A percentile compares a stretch with the other conserved stretches of the same genome.
Evolutionary conservation across 202 grass and related monocot species (phyloP).

Genomic region (Zoysia matrella): DNA sequence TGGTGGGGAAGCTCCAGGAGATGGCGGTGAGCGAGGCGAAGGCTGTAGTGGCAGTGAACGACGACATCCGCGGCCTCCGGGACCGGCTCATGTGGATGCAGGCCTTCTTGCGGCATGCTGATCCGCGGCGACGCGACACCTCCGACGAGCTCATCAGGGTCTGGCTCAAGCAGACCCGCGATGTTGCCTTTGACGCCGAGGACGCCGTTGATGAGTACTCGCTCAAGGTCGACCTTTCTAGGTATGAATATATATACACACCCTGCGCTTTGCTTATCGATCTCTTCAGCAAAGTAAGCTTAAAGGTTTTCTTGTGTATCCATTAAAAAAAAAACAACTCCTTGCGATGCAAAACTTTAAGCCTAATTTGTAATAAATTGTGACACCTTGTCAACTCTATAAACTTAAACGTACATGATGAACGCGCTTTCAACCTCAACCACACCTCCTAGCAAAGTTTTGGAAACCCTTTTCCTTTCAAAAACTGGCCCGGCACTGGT

Average conservation of each 20-base stretch:
- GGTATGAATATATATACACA: background rate
- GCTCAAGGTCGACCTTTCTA: constrained; percentile 9
- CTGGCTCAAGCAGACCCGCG: constrained; percentile 41
- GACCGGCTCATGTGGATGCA: constrained; percentile 62
- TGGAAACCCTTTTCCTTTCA: too few relatives aligned
- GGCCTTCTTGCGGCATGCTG: constrained; percentile 55
- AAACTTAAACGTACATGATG: too few relatives aligned
- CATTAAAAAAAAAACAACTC: too few relatives aligned
- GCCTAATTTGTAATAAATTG: too few relatives aligned
- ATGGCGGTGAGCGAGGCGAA: constrained; percentile 35
- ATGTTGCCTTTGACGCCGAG: constrained; percentile 48
- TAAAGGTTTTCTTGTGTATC: too few relatives aligned
- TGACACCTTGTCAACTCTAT: too few relatives aligned
- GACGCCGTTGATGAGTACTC: constrained; percentile 51
- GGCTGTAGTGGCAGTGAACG: constrained; percentile 38
- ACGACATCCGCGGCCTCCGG: constrained; percentile 34
- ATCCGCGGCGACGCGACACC: constrained; percentile 22
- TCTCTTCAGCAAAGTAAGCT: too few relatives aligned
- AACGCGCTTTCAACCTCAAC: too few relatives aligned
- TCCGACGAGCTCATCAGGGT: constrained; percentile 25
- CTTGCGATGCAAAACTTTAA: too few relatives aligned
- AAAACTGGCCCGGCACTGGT: too few relatives aligned
- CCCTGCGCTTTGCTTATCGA: too few relatives aligned
- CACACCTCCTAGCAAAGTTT: too few relatives aligned
- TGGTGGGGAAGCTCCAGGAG: constrained; percentile 44